Percentiles rank a stretch among this genome's conserved stretches.
Conservation (phyloP, 208 protist species). For the Vickermania spadyakhi region DNA sequence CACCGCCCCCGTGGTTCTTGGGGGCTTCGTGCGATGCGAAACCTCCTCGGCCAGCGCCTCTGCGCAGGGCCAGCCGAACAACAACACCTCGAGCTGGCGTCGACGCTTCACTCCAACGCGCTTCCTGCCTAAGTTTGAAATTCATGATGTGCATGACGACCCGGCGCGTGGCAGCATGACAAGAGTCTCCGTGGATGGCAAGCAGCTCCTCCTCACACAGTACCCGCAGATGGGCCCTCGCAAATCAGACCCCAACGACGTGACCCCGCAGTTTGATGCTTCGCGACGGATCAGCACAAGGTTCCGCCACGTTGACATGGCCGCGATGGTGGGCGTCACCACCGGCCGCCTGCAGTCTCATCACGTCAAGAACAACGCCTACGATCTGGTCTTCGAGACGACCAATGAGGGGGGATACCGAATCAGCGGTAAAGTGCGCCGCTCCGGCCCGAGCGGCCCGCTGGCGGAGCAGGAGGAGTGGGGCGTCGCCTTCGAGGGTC, state of each 20-base stretch:
- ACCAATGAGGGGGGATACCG: conserved; percentile 35
- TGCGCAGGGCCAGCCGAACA: background rate
- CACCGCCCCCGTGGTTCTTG: no score
- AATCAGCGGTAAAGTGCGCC: conserved; percentile 58
- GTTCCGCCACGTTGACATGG: conserved; percentile 73
- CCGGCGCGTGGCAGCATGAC: conserved; percentile 65
- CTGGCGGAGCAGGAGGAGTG: conserved; percentile 50
- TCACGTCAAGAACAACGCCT: conserved; percentile 63
- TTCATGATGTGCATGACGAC: conserved; percentile 77
- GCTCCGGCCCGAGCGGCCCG: conserved; percentile 16
- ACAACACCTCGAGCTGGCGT: background rate
- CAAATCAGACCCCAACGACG: conserved; percentile 79
- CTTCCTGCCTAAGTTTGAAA: conserved; percentile 72
- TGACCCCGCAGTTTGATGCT: conserved; percentile 73
- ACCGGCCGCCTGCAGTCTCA: conserved; percentile 41
- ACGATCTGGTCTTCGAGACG: conserved; percentile 65
- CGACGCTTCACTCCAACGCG: conserved; percentile 12
- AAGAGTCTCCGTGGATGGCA: conserved; percentile 64
- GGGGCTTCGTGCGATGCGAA: no score
- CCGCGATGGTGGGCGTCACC: conserved; percentile 52
- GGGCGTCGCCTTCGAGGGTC: conserved; percentile 68
- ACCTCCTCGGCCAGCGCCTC: background rate
- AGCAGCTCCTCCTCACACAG: conserved; percentile 70
- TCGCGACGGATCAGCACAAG: conserved; percentile 68
- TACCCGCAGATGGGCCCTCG: conserved; percentile 82